Evolutionary conservation across 2,329 filamentous ascomycete genomes (phyloP).

Genomic region (Phoma sp.): DNA sequence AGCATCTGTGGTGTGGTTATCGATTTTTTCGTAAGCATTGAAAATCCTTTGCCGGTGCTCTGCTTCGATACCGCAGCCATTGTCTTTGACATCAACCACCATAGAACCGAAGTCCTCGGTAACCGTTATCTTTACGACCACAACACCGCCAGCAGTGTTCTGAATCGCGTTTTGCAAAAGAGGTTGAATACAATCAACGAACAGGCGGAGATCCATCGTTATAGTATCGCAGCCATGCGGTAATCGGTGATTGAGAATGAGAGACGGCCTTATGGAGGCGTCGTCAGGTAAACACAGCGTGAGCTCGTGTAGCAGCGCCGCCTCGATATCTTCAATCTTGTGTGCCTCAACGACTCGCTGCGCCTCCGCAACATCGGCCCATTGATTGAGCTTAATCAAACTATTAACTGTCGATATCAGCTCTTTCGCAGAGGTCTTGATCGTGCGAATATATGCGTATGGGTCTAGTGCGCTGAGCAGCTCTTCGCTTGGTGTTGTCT

Average conservation of each 20-base stretch:
- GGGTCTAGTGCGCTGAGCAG: slow-evolving; percentile 21
- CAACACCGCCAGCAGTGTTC: slow-evolving; percentile 47
- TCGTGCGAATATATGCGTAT: slow-evolving; percentile 42
- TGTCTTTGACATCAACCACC: slow-evolving; percentile 52
- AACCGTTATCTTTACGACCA: slow-evolving; percentile 45
- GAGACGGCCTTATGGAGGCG: slow-evolving; percentile 30
- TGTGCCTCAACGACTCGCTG: slow-evolving; percentile 31
- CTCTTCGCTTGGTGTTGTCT: slow-evolving; percentile 21
- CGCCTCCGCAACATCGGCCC: slow-evolving; percentile 43
- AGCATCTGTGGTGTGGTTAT: slow-evolving; percentile 47
- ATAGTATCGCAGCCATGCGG: slow-evolving; percentile 40
- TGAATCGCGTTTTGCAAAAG: slow-evolving; percentile 53
- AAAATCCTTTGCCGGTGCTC: slow-evolving; percentile 51
- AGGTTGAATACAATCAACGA: slow-evolving; percentile 53
- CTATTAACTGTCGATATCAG: slow-evolving; percentile 55
- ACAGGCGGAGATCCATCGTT: slow-evolving; percentile 46
- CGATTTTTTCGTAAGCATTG: slow-evolving; percentile 52
- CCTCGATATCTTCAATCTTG: slow-evolving; percentile 42
- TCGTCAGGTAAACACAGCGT: slow-evolving; percentile 38
- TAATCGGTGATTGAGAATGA: slow-evolving; percentile 44
- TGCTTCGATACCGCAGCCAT: slow-evolving; percentile 48
- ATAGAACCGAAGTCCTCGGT: slow-evolving; percentile 38
- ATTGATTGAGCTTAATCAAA: slow-evolving; percentile 52
- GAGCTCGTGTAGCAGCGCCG: slow-evolving; percentile 40
- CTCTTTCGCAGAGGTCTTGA: slow-evolving; percentile 50